Percentiles rank a stretch among this genome's conserved stretches.
Conservation (phyloP, 345 rosid species). For the Lepidium sativum region DNA sequence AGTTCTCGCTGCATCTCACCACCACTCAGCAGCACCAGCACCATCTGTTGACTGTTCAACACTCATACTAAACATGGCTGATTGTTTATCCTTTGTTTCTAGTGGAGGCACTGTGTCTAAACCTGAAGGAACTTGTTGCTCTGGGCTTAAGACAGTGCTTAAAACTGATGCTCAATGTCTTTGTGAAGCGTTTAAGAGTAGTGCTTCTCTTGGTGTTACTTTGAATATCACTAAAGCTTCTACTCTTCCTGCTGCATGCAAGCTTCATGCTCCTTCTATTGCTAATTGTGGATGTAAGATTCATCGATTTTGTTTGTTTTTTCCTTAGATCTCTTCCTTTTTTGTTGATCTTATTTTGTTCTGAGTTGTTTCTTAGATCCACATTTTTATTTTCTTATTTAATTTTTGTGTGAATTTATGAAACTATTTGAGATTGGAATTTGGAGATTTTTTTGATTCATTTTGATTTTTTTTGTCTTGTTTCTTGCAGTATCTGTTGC, state of each 20-base stretch:
- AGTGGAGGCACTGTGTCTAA: not conserved
- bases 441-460: not conserved
- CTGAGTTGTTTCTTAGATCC: not conserved
- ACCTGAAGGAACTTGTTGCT: conserved; percentile 31
- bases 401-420: not conserved
- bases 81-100: conserved; percentile 35
- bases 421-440: not conserved
- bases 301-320: not conserved
- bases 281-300: conserved; percentile 29
- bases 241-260: conserved; percentile 34
- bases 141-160: conserved; percentile 31
- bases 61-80: conserved; percentile 34
- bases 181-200: conserved; percentile 33
- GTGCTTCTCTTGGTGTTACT: conserved; percentile 28
- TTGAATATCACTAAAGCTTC: conserved; percentile 35
- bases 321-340: not conserved
- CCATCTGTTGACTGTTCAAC: conserved; percentile 28
- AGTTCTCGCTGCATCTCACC: conserved; percentile 21
- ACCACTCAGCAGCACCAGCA: conserved; percentile 19
- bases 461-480: not conserved
- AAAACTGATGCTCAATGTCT: conserved; percentile 28
- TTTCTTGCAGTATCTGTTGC: conserved; percentile 17
- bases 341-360: not conserved
- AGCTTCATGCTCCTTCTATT: conserved; percentile 30
- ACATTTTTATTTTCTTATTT: too few relatives aligned